Conservation (phyloP, 768 basidiomycete genomes). For the Russula ochroleuca region DNA sequence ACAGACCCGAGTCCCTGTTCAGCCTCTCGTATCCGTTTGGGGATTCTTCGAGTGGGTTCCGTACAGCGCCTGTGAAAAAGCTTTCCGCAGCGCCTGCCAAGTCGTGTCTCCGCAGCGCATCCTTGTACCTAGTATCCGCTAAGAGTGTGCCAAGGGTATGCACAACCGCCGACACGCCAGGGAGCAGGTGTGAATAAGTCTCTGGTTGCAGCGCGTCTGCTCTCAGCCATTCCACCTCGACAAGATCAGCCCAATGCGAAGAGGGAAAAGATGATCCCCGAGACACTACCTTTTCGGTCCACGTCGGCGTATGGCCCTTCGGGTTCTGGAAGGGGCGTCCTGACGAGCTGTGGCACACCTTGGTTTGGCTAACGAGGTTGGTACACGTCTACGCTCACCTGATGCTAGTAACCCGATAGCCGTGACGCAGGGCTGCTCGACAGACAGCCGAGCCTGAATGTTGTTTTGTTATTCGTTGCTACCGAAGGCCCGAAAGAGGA, state of each 20-base stretch:
- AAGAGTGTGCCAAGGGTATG: constrained; percentile 92
- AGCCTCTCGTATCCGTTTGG: constrained; percentile 64
- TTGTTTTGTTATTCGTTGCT: not conserved
- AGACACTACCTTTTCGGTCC: constrained; percentile 64
- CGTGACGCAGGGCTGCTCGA: constrained; percentile 76
- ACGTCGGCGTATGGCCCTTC: constrained; percentile 86
- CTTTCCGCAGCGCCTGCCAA: constrained; percentile 48
- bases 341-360: constrained; percentile 55
- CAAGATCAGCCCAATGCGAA: constrained; percentile 13
- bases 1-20: constrained; percentile 87
- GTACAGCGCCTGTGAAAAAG: constrained; percentile 38
- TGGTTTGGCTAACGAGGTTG: not conserved
- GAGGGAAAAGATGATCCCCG: constrained; percentile 14
- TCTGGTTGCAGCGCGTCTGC: constrained; percentile 79
- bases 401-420: constrained; percentile 85
- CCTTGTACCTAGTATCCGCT: constrained; percentile 78
- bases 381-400: constrained; percentile 49
- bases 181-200: constrained; percentile 65
- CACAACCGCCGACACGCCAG: constrained; percentile 70
- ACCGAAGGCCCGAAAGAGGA: not conserved
- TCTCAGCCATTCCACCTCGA: constrained; percentile 80
- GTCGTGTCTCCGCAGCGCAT: constrained; percentile 57
- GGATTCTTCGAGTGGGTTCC: constrained; percentile 56
- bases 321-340: constrained; percentile 81
- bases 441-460: constrained; percentile 86